Base-by-base conservation (phyloP, 495 filamentous ascomycete species). In the Penicillium argentinense region DNA sequence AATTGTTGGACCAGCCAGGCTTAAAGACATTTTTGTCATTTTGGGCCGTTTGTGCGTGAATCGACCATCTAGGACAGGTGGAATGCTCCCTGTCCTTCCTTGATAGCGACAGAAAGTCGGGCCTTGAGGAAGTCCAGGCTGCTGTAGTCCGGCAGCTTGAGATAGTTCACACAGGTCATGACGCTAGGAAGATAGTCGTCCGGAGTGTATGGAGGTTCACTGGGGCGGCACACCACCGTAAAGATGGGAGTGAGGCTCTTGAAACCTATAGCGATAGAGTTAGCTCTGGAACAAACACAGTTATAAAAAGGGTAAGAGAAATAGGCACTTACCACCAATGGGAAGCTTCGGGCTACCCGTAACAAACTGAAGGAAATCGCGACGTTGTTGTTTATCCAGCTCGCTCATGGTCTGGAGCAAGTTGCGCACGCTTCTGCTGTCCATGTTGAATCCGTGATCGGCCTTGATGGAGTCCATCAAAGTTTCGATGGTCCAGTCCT, bases 91-190 rank as follows among this genome's bases (percentile, higher is more conserved):
- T 97, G 95, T n/a, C 95, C 95, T 73, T 99, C 95, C 64, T 83
- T 86, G 57, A 96, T 95, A 29, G 95, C 95, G 40, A 87, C 83
- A 32, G 82, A 82, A 24, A 99, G 71, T 62, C 85, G 84, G 55
- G 83, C 75, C 44, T 76, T 81, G 61, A 99, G 79, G 27, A 87
- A 77, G 12, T 89, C 79, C 49, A 96, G 68, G 57, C 71, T 80
- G 56, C 84, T 92, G 70, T 99, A 99, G 68, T 99, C 91, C 16
- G 95, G 95, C 58, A 99, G 76, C 67, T 99, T 99, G 53, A 99
- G 86, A 64, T 99, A 99, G 64, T 99, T 99, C 63, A 96, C 93
- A 66, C 95, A 97, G 33, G 95, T 99, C 95, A 99, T 99, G 61
- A 97, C 95, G 59, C 91, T 97, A 18, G 95, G 91, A 25, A 99